These are phyloP conservation scores for Alternaria alternata DNA, from an alignment of 2,329 filamentous ascomycete species.

Conservation along the genomic window DNA sequence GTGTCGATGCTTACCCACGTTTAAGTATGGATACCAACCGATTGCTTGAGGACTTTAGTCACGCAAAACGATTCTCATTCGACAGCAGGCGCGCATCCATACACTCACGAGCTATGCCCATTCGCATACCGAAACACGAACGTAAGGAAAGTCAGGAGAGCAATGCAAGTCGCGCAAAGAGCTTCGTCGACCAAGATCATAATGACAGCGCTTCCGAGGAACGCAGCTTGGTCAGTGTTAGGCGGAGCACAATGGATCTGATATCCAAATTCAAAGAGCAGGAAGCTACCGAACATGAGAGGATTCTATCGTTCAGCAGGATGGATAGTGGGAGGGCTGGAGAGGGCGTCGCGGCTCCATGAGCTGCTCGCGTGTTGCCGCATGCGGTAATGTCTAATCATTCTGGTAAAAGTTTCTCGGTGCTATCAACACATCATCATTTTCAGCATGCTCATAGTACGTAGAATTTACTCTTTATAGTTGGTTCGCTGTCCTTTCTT, in stretches of 20 bases:
- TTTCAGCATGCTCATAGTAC: background rate
- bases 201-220: constrained; percentile 28
- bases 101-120: constrained; percentile 25
- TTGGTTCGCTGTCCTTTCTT: background rate
- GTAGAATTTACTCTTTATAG: background rate
- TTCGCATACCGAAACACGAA: constrained; percentile 23
- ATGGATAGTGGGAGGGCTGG: constrained; percentile 16
- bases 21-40: constrained; percentile 30
- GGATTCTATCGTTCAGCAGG: constrained; percentile 34
- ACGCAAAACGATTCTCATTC: constrained; percentile 25
- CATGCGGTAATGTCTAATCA: background rate
- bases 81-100: constrained; percentile 26
- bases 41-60: constrained; percentile 25
- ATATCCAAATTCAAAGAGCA: constrained; percentile 48
- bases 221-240: constrained; percentile 45
- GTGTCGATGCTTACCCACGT: constrained; percentile 38
- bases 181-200: constrained; percentile 21
- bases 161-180: constrained; percentile 25
- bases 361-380: background rate
- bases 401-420: background rate
- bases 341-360: constrained; percentile 5
- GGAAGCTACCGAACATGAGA: constrained; percentile 47
- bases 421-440: background rate
- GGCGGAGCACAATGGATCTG: constrained; percentile 54
- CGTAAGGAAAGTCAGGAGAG: constrained; percentile 34